These are phyloP conservation scores for Pulveroboletus sp. DNA, from an alignment of 768 basidiomycete species.

Conservation along the genomic window DNA sequence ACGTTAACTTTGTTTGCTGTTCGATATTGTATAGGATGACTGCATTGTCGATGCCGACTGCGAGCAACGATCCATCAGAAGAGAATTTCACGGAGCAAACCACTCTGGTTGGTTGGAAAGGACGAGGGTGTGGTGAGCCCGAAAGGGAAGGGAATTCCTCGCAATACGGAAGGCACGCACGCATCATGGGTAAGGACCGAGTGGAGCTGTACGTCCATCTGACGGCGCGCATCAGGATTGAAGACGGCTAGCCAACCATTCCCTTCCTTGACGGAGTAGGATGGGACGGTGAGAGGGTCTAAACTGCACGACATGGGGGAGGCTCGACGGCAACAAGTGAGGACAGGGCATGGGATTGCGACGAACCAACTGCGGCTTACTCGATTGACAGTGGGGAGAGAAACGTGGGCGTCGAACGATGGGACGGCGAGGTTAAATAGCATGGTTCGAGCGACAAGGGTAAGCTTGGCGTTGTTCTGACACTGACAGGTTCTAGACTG, in stretches of 20 bases:
- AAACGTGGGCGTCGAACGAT: neutral
- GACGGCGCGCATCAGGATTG: conserved; percentile 43
- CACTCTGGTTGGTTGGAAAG: conserved; percentile 15
- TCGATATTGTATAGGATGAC: conserved; percentile 27
- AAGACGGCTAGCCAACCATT: conserved; percentile 51
- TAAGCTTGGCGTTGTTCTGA: too few species aligned
- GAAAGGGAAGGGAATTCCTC: conserved; percentile 4
- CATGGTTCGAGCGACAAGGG: too few species aligned
- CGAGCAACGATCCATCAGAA: conserved; percentile 27
- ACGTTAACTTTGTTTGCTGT: conserved; percentile 27
- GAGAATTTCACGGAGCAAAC: conserved; percentile 33
- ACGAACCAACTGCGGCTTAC: conserved; percentile 1
- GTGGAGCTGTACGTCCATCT: conserved; percentile 51
- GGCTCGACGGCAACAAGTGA: conserved; percentile 6
- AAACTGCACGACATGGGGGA: conserved; percentile 21
- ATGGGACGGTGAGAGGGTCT: conserved; percentile 26
- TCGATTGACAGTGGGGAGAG: neutral
- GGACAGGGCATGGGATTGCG: neutral
- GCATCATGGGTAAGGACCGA: conserved; percentile 81
- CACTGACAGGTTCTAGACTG: conserved; percentile 7
- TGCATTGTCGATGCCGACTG: conserved; percentile 31
- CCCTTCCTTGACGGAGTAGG: conserved; percentile 40
- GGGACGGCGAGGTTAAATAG: neutral
- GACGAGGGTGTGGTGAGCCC: conserved; percentile 3
- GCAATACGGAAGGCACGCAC: conserved; percentile 39